Evolutionary conservation across 1,284 basidiomycete genomes (phyloP), one percentile per base, ranked within the genome.

Genomic region (Puccinia coronata): DNA sequence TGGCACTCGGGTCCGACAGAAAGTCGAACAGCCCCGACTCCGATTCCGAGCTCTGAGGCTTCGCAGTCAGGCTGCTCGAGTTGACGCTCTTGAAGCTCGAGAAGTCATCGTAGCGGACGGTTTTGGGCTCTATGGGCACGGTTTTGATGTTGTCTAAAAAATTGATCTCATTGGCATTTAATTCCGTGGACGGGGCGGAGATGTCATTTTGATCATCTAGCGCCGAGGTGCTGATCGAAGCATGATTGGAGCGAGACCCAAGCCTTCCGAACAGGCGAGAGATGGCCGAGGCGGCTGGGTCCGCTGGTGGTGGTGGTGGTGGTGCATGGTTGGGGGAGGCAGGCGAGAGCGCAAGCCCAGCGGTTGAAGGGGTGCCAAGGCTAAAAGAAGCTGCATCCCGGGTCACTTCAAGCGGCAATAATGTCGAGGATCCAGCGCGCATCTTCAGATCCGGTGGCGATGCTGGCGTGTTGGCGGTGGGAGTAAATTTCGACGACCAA

Each of bases 241-340:
- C 47, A n/a, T 51, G 49, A 49, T 69, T 69, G 9, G 63, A 61
- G 25, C 76, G 76, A 51, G 65, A 36, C 14, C 63, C 76, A 57
- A 79, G 55, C 34, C 76, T 65, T 67, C 76, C 76, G 23, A 79
- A 79, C 36, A 79, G 67, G 28, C 76, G 76, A 34, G 76, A 69
- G 49, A 79, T 65, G n/a, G 63, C 47, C 23, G 76, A 79, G 31
- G 65, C 36, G 5, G 65, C 63, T 53, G 76, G 49, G n/a, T 79
- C 65, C n/a, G n/a, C n/a, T n/a, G n/a, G n/a, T n/a, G n/a, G n/a
- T n/a, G n/a, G n/a, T n/a, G n/a, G n/a, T n/a, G n/a, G n/a, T 39
- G 36, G 65, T 34, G 53, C 12, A 14, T 63, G n/a, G 31, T 39
- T 34, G 25, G 76, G 63, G 25, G 76, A 79, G 65, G 63, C 53